Evolutionary conservation across 1,284 basidiomycete species (phyloP).

Genomic region (Earliella scabrosa): DNA sequence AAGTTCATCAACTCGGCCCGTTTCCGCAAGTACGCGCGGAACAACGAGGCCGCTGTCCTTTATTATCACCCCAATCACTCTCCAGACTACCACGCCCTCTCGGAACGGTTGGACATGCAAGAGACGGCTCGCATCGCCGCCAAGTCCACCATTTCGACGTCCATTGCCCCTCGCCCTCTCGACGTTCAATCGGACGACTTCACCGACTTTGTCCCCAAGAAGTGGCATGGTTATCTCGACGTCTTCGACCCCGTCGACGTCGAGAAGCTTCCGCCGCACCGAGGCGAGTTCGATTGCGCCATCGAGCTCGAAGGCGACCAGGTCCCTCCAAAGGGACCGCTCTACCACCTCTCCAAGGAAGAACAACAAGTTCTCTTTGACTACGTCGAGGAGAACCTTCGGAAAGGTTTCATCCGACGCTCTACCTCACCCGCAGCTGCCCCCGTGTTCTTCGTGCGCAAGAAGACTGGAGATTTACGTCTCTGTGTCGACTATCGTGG

Average conservation of each 20-base stretch:
- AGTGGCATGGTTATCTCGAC: conserved; percentile 6
- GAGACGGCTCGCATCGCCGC: too few species aligned
- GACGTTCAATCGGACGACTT: conserved; percentile 1
- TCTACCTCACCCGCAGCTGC: conserved; percentile 42
- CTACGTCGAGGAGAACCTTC: conserved; percentile 31
- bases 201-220: conserved; percentile 6
- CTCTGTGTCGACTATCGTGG: conserved; percentile 48
- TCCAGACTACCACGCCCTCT: conserved; percentile 28
- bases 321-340: conserved; percentile 8
- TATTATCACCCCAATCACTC: conserved; percentile 32
- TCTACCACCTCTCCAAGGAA: conserved; percentile 29
- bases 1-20: conserved; percentile 2
- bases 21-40: conserved; percentile 6
- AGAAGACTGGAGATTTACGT: conserved; percentile 45
- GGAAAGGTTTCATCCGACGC: conserved; percentile 36
- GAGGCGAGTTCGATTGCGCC: conserved; percentile 6
- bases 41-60: neutral
- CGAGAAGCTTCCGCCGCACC: conserved; percentile 19
- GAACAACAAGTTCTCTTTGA: conserved; percentile 31
- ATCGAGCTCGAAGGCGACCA: conserved; percentile 20
- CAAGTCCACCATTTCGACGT: conserved; percentile 9
- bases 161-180: neutral
- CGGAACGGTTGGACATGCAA: neutral
- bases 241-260: conserved; percentile 16
- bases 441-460: conserved; percentile 50